These are phyloP conservation scores for Lagenidium sp. DNA, from an alignment of 352 stramenopile species.

Conservation along the genomic window DNA sequence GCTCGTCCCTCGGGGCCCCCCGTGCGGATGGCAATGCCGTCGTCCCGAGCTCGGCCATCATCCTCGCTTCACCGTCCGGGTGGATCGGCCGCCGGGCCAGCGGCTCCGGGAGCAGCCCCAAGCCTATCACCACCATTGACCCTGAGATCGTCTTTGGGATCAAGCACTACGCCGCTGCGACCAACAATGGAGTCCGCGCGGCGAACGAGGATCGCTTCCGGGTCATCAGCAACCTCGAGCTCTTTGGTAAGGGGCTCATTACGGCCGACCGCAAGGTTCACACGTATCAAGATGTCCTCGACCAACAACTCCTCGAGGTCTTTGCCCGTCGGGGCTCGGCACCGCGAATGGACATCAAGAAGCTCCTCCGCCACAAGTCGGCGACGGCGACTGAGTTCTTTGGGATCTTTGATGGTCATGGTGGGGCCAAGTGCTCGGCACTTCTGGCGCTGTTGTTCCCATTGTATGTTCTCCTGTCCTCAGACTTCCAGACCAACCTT, in stretches of 20 bases:
- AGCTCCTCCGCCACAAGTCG: conserved; percentile 21
- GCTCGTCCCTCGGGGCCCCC: conserved; percentile 23
- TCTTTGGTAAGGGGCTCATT: conserved; percentile 39
- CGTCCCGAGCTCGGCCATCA: conserved; percentile 6
- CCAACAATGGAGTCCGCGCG: conserved; percentile 29
- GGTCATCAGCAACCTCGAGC: conserved; percentile 57
- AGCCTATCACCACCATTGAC: conserved; percentile 26
- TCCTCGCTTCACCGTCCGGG: conserved; percentile 1
- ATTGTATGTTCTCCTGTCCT: conserved; percentile 50
- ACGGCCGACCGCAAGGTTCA: conserved; percentile 19
- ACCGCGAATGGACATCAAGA: conserved; percentile 26
- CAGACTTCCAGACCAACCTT: conserved; percentile 35
- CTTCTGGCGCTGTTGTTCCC: conserved; percentile 57
- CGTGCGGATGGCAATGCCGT: conserved; percentile 9
- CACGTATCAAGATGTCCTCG: conserved; percentile 23
- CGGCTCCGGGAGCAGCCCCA: conserved; percentile 1
- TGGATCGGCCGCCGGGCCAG: not conserved
- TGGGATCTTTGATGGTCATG: conserved; percentile 73
- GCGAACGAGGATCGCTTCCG: conserved; percentile 69
- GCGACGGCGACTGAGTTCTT: conserved; percentile 47
- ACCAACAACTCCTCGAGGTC: conserved; percentile 28
- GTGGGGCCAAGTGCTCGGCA: conserved; percentile 44
- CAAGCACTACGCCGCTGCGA: conserved; percentile 31
- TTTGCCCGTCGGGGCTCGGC: conserved; percentile 30
- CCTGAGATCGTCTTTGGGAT: conserved; percentile 35